A percentile compares a stretch with the other conserved stretches of the same genome.
phyloP scores from a whole-genome alignment of 345 rosid genomes.

The Boechera divaricarpa region DNA sequence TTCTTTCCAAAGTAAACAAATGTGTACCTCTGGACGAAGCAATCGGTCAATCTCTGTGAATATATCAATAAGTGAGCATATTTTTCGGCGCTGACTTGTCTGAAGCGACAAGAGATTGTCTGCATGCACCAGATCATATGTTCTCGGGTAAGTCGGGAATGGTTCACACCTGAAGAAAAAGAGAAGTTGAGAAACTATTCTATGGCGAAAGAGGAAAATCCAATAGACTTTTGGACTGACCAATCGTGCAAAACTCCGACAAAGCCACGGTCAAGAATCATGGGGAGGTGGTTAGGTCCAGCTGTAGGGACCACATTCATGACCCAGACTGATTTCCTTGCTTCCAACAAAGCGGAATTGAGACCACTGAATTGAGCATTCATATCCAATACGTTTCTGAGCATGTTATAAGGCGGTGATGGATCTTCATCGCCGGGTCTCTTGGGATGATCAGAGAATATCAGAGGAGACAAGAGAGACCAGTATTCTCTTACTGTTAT shows the following conservation, averaged over 20 bases:
- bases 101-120: slow-evolving; percentile 78
- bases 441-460: slow-evolving; percentile 99
- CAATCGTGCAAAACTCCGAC: slow-evolving; percentile 93
- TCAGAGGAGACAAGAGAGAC: slow-evolving; percentile 94
- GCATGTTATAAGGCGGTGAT: slow-evolving; percentile 95
- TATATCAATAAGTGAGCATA: slow-evolving; percentile 64
- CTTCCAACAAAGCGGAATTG: slow-evolving; percentile 81
- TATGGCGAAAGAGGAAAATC: neutral
- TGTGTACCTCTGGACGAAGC: slow-evolving; percentile 96
- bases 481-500: slow-evolving; percentile 71
- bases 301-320: slow-evolving; percentile 93
- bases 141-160: slow-evolving; percentile 94
- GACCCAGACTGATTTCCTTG: slow-evolving; percentile 92
- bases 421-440: slow-evolving; percentile 99
- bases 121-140: slow-evolving; percentile 93
- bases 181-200: slow-evolving; percentile 9
- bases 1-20: neutral
- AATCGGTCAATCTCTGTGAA: slow-evolving; percentile 87
- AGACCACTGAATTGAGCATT: slow-evolving; percentile 93
- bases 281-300: slow-evolving; percentile 83
- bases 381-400: slow-evolving; percentile 96
- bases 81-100: slow-evolving; percentile 45
- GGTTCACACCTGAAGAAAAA: slow-evolving; percentile 82
- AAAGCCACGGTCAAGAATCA: slow-evolving; percentile 92
- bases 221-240: slow-evolving; percentile 47